Conservation (phyloP, 2,329 filamentous ascomycete species). For the Pseudopithomyces maydicus region DNA sequence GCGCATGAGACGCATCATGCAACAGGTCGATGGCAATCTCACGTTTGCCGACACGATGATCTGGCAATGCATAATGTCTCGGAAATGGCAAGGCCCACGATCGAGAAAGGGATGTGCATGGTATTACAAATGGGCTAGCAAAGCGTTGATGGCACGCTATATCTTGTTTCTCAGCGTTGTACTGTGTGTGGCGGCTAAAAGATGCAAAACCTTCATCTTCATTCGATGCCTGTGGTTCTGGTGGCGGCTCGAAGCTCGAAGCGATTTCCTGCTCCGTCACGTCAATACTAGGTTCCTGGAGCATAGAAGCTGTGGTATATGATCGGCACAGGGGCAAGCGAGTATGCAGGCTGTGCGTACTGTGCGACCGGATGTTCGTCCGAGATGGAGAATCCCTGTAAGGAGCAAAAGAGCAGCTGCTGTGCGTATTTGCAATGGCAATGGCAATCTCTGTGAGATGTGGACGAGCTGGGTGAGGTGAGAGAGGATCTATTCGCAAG, state of each 20-base stretch:
- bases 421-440: neutral
- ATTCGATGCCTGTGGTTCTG: neutral
- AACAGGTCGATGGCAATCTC: too few relatives aligned
- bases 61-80: too few relatives aligned
- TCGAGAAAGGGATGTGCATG: too few relatives aligned
- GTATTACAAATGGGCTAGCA: too few relatives aligned
- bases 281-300: neutral
- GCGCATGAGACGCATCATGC: too few relatives aligned
- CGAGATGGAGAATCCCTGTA: neutral
- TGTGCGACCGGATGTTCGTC: neutral
- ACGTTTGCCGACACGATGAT: too few relatives aligned
- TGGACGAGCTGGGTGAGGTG: neutral
- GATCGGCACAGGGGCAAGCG: constrained; percentile 6
- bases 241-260: neutral
- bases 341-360: constrained; percentile 1
- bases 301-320: neutral
- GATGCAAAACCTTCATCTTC: neutral
- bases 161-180: neutral
- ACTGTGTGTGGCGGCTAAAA: neutral
- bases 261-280: neutral
- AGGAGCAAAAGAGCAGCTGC: neutral
- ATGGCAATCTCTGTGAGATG: neutral
- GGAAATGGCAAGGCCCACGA: too few relatives aligned
- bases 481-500: constrained; percentile 63
- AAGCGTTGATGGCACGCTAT: too few relatives aligned